Conservation (phyloP, 2,329 filamentous ascomycete species). For the Talaromyces albobiverticillius region DNA sequence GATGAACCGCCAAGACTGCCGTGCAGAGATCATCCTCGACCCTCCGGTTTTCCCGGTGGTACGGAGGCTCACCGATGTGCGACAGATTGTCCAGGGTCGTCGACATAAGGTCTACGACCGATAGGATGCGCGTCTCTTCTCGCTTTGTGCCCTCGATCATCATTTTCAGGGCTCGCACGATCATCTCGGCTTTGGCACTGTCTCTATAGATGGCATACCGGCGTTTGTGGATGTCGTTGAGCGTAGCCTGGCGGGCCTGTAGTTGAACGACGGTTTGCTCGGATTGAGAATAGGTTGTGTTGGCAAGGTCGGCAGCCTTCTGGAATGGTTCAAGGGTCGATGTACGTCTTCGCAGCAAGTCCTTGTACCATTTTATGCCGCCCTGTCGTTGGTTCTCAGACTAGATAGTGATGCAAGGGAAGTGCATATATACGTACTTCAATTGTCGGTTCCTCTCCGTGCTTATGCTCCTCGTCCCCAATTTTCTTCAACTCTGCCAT, state of each 20-base stretch:
- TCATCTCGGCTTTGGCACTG: not conserved
- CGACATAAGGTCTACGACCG: not conserved
- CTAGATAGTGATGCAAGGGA: not conserved
- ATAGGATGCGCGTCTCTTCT: not conserved
- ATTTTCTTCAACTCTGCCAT: not conserved
- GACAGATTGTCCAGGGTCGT: not conserved
- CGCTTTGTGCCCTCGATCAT: not conserved
- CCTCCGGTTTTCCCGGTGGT: not conserved
- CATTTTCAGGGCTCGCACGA: not conserved
- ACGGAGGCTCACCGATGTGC: constrained; percentile 1
- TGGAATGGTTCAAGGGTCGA: too few relatives aligned
- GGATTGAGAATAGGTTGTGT: not conserved
- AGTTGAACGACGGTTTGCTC: not conserved
- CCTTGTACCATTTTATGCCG: not conserved
- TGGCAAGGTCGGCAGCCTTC: not conserved
- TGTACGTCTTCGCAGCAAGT: too few relatives aligned
- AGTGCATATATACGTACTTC: not conserved
- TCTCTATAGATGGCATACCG: not conserved
- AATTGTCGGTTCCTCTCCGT: not conserved
- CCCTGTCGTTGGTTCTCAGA: not conserved
- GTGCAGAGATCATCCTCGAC: not conserved
- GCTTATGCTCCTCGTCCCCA: not conserved
- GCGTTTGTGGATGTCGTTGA: not conserved
- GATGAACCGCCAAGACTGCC: not conserved
- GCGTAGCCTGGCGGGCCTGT: not conserved